A percentile compares a stretch with the other conserved stretches of the same genome.
These are phyloP conservation scores for Syzygium jambos DNA, from an alignment of 345 rosid genomes.

Conservation along the genomic window DNA sequence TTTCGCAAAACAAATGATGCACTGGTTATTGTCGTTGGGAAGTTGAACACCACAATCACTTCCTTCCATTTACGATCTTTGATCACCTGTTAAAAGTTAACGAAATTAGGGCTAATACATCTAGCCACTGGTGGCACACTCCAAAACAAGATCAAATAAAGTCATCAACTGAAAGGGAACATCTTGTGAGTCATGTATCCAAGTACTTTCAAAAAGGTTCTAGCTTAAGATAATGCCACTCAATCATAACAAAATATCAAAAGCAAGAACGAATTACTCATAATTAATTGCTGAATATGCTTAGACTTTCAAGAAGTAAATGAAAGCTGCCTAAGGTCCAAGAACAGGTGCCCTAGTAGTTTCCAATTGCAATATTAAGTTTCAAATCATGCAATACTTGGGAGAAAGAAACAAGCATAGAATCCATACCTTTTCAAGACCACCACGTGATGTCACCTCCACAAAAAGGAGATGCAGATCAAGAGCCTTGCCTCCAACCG, in stretches of 20 bases:
- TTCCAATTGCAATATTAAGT: background rate
- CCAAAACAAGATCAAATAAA: background rate
- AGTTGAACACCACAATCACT: slow-evolving; percentile 57
- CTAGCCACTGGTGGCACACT: background rate
- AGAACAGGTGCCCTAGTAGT: background rate
- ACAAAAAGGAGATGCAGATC: slow-evolving; percentile 79
- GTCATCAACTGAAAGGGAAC: background rate
- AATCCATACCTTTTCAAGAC: slow-evolving; percentile 53
- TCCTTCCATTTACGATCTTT: slow-evolving; percentile 86
- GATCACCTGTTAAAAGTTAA: slow-evolving; percentile 41
- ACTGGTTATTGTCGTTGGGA: slow-evolving; percentile 82
- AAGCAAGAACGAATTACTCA: background rate
- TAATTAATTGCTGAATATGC: background rate
- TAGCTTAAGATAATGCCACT: background rate
- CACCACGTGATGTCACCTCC: slow-evolving; percentile 90
- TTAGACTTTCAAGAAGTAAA: background rate
- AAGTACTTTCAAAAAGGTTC: background rate
- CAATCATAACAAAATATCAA: background rate
- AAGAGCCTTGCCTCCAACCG: slow-evolving; percentile 69
- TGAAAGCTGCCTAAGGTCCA: background rate
- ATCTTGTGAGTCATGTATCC: background rate
- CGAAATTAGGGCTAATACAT: background rate
- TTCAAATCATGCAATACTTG: background rate
- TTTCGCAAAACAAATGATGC: slow-evolving; percentile 80
- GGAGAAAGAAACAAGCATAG: background rate